A percentile compares a stretch with the other conserved stretches of the same genome.
These are phyloP conservation scores for Pseudevernia furfuracea DNA, from an alignment of 495 filamentous ascomycete species.

Conservation along the genomic window DNA sequence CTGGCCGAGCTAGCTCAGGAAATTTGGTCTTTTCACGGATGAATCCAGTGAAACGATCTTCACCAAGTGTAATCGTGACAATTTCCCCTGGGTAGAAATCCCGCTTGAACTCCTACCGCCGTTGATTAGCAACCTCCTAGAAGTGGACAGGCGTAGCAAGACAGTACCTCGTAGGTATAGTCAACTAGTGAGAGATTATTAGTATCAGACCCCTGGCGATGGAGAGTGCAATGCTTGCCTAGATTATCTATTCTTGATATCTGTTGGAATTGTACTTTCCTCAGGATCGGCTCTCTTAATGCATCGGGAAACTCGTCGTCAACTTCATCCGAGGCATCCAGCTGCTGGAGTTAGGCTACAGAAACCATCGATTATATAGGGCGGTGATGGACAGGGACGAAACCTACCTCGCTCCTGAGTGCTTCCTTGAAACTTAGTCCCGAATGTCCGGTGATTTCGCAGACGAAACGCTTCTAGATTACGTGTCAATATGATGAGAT, in stretches of 20 bases:
- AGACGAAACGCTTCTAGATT: constrained; percentile 74
- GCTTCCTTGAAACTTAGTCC: constrained; percentile 92
- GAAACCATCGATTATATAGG: not conserved
- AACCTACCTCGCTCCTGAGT: constrained; percentile 79
- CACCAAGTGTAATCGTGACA: constrained; percentile 63
- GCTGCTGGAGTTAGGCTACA: constrained; percentile 40
- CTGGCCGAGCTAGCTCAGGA: constrained; percentile 49
- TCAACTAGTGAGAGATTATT: constrained; percentile 46
- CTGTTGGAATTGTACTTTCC: constrained; percentile 83
- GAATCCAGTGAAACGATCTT: constrained; percentile 64
- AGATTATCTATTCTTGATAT: constrained; percentile 87
- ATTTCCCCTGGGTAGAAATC: constrained; percentile 92
- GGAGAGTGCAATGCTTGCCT: constrained; percentile 43
- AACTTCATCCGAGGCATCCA: constrained; percentile 76
- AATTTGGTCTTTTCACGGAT: constrained; percentile 86
- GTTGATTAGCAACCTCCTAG: not conserved
- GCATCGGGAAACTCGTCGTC: constrained; percentile 87
- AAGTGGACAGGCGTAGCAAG: not conserved
- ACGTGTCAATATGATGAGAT: not conserved
- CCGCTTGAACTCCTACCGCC: constrained; percentile 69
- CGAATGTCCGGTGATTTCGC: constrained; percentile 90
- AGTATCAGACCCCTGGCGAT: constrained; percentile 22
- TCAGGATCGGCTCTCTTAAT: constrained; percentile 81
- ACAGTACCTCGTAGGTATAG: constrained; percentile 54
- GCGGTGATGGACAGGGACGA: not conserved